Evolutionary conservation across 78 protist genomes (phyloP).

Genomic region (Mastigamoeba balamuthi): DNA sequence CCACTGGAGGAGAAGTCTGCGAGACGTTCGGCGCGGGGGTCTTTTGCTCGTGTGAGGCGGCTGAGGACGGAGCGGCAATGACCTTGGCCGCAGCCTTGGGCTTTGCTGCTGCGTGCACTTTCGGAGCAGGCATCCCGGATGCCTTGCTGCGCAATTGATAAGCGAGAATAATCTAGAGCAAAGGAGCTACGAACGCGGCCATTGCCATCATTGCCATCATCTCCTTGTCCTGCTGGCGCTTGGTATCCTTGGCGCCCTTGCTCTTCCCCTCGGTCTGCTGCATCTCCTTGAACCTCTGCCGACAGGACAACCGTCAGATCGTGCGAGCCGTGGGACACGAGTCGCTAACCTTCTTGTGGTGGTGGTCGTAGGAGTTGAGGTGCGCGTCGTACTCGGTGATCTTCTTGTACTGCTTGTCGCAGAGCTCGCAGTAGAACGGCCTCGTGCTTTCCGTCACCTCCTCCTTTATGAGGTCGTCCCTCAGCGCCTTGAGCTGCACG

Average conservation of each 20-base stretch:
- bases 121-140: too few relatives aligned
- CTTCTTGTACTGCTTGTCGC: slow-evolving; percentile 2
- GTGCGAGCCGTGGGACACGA: neutral
- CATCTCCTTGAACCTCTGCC: neutral
- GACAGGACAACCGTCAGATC: neutral
- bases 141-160: too few relatives aligned
- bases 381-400: slow-evolving; percentile 9
- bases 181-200: too few relatives aligned
- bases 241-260: neutral
- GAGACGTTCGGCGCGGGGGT: too few relatives aligned
- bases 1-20: too few relatives aligned
- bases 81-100: too few relatives aligned
- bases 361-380: slow-evolving; percentile 46
- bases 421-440: slow-evolving; percentile 17
- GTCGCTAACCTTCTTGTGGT: slow-evolving; percentile 29
- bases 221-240: neutral
- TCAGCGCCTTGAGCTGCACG: neutral
- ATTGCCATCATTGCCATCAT: too few relatives aligned
- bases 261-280: neutral
- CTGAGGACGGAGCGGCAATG: too few relatives aligned
- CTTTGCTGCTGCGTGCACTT: too few relatives aligned
- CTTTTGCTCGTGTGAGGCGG: too few relatives aligned
- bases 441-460: neutral
- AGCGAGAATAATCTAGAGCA: too few relatives aligned
- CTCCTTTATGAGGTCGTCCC: neutral